Conservation (phyloP, 2,329 filamentous ascomycete species). For the Penicillium sp. region DNA sequence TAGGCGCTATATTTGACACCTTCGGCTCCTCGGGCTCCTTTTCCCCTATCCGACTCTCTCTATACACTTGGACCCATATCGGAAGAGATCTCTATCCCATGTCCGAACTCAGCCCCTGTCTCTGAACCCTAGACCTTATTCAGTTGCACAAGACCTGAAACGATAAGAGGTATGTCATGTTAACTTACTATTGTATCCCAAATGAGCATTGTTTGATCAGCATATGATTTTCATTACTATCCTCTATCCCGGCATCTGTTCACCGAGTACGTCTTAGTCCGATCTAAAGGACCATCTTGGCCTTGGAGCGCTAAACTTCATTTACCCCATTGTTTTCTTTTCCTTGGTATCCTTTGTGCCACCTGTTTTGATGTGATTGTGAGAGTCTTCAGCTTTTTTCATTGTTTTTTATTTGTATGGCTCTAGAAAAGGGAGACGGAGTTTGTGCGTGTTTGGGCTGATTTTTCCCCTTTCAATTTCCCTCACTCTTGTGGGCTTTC, state of each 20-base stretch:
- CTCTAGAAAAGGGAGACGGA: background rate
- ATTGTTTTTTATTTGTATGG: background rate
- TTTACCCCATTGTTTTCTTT: background rate
- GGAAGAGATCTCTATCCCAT: too few relatives aligned
- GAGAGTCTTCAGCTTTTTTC: background rate
- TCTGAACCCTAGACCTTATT: background rate
- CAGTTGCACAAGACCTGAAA: too few relatives aligned
- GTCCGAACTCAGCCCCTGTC: background rate
- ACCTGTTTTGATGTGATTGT: background rate
- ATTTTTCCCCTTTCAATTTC: slow-evolving; percentile 6
- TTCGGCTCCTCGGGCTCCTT: background rate
- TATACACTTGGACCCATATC: background rate
- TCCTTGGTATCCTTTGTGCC: background rate
- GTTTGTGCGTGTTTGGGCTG: background rate
- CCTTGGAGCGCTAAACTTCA: too few relatives aligned
- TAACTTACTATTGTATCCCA: background rate
- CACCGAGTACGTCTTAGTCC: too few relatives aligned
- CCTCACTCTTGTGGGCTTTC: background rate
- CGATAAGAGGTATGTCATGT: background rate
- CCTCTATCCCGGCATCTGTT: background rate
- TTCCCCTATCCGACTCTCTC: background rate
- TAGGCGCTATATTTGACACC: too few relatives aligned
- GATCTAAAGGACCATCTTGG: too few relatives aligned
- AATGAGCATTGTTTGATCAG: too few relatives aligned
- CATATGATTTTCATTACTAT: background rate